These are phyloP conservation scores for Cordyceps militaris DNA, from an alignment of 2,329 filamentous ascomycete genomes.

Conservation along the genomic window DNA sequence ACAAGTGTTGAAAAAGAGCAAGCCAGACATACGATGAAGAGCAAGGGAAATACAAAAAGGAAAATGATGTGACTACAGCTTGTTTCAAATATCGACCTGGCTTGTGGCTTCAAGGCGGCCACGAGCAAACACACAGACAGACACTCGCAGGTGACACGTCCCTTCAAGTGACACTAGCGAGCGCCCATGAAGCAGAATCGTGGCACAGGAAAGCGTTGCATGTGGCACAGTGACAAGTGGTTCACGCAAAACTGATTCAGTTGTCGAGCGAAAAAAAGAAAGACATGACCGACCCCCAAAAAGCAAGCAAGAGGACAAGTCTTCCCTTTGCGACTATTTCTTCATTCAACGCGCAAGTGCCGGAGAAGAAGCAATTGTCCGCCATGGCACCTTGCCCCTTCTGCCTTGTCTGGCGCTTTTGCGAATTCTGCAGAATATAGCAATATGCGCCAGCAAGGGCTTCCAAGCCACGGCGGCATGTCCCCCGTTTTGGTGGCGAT, in stretches of 20 bases:
- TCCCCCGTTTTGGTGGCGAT: neutral
- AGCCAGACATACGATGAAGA: neutral
- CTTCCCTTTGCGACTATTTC: neutral
- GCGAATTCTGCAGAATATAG: too few species aligned
- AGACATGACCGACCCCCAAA: too few species aligned
- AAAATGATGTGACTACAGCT: neutral
- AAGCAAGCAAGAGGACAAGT: neutral
- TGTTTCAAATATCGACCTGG: neutral
- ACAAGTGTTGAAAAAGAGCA: neutral
- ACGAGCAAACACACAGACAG: slow-evolving; percentile 7
- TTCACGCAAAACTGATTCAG: neutral
- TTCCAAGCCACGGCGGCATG: neutral
- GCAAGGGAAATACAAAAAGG: neutral
- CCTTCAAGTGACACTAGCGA: neutral
- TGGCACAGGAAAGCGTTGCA: neutral
- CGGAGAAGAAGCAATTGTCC: neutral
- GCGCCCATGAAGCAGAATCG: neutral
- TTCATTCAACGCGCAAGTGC: neutral
- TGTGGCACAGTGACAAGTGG: neutral
- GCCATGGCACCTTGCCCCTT: too few species aligned
- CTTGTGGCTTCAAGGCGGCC: neutral
- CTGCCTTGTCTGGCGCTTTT: too few species aligned
- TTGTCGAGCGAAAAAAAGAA: neutral
- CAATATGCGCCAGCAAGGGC: neutral
- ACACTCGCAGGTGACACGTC: slow-evolving; percentile 2